Evolutionary conservation across 257 asterid genomes (phyloP).

Genomic region (Solanum appendiculatum): DNA sequence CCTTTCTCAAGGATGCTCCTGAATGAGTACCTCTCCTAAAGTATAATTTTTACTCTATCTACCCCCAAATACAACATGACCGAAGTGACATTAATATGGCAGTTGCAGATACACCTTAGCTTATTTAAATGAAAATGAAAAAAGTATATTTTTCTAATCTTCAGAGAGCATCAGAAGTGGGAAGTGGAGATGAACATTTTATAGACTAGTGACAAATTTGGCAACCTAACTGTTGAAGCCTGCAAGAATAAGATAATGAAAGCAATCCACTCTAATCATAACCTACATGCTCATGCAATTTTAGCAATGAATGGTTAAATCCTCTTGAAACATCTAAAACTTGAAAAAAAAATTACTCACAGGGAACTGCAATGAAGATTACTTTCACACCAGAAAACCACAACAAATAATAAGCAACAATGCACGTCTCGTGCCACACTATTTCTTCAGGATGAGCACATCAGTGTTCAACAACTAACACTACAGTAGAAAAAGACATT

Average conservation of each 20-base stretch:
- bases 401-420: background rate
- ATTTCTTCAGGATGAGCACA: background rate
- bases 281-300: background rate
- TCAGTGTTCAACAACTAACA: background rate
- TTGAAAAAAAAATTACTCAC: background rate
- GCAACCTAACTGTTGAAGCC: background rate
- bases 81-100: background rate
- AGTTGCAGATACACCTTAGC: background rate
- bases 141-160: background rate
- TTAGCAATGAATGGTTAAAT: background rate
- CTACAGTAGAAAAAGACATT: background rate
- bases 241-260: background rate
- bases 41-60: background rate
- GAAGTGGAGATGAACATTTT: background rate
- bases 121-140: background rate
- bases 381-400: background rate
- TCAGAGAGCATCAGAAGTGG: background rate
- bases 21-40: background rate
- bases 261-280: background rate
- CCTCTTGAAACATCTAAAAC: background rate
- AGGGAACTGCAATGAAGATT: background rate
- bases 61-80: background rate
- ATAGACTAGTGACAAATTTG: background rate
- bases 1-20: background rate
- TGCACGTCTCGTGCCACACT: background rate